Percentiles rank a stretch among this genome's conserved stretches.
Conservation (phyloP, 1,284 basidiomycete species). For the Singerocomus inundabilis region DNA sequence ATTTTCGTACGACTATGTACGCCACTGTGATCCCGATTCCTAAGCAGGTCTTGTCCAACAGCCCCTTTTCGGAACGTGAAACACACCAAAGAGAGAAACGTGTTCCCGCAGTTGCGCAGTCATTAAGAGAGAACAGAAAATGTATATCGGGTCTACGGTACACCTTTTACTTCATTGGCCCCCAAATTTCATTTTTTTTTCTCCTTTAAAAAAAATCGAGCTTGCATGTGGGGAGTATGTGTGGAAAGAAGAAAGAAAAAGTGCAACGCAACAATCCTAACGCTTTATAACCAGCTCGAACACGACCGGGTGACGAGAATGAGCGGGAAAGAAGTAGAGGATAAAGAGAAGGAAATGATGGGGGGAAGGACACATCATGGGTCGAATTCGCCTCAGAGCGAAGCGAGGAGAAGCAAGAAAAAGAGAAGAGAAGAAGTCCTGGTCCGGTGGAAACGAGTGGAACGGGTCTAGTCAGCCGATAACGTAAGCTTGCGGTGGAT, state of each 20-base stretch:
- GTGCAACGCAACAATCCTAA: too few relatives aligned
- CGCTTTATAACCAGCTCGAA: not conserved
- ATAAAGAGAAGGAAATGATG: not conserved
- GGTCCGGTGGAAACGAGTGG: not conserved
- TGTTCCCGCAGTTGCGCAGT: not conserved
- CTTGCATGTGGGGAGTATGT: not conserved
- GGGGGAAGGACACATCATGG: not conserved
- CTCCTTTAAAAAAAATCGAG: conserved; percentile 1
- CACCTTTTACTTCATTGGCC: too few relatives aligned
- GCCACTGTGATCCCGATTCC: too few relatives aligned
- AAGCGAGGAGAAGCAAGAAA: not conserved
- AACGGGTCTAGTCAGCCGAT: not conserved
- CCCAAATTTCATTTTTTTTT: too few relatives aligned
- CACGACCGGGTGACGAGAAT: not conserved
- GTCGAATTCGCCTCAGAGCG: not conserved
- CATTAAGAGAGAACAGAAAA: not conserved
- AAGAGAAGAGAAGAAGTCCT: not conserved
- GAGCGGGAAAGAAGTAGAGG: not conserved
- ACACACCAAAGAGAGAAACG: too few relatives aligned
- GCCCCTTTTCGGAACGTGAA: too few relatives aligned
- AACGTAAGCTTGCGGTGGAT: not conserved
- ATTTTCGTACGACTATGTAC: too few relatives aligned
- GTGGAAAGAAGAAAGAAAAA: too few relatives aligned
- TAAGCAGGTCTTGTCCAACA: too few relatives aligned
- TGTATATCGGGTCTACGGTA: conserved; percentile 1